Evolutionary conservation across 306 rosid species (phyloP).

Genomic region (Potentilla sterilis): DNA sequence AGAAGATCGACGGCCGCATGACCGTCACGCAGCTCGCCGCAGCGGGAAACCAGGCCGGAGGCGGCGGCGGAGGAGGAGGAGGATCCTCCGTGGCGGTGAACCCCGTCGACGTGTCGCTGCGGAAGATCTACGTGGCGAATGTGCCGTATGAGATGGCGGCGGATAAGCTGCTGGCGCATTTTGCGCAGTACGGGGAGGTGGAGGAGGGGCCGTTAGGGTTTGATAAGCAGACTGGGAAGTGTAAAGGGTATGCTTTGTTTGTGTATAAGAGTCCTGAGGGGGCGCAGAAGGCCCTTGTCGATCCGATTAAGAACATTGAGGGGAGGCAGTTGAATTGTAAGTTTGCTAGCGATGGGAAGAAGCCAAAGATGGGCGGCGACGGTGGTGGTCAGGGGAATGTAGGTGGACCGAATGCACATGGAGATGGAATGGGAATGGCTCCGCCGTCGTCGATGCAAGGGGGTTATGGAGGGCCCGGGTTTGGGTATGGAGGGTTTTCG

Average conservation of each 20-base stretch:
- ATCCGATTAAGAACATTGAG: slow-evolving; percentile 81
- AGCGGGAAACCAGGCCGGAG: slow-evolving; percentile 40
- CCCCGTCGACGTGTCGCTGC: slow-evolving; percentile 40
- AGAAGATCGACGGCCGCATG: slow-evolving; percentile 91
- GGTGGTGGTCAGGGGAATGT: slow-evolving; percentile 35
- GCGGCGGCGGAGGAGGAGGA: not conserved
- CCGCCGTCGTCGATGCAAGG: slow-evolving; percentile 48
- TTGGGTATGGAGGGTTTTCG: slow-evolving; percentile 68
- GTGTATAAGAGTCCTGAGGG: slow-evolving; percentile 84
- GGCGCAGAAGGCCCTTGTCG: slow-evolving; percentile 76
- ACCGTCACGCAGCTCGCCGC: slow-evolving; percentile 98
- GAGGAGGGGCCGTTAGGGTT: slow-evolving; percentile 98
- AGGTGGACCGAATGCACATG: slow-evolving; percentile 43
- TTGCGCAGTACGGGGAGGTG: slow-evolving; percentile 72
- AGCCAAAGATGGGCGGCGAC: slow-evolving; percentile 60
- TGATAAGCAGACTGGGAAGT: slow-evolving; percentile 88
- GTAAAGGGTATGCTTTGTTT: slow-evolving; percentile 80
- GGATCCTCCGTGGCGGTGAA: too few species aligned
- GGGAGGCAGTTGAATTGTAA: slow-evolving; percentile 82
- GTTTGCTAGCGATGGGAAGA: slow-evolving; percentile 83
- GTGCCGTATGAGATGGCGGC: slow-evolving; percentile 86
- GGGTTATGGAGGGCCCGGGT: slow-evolving; percentile 56
- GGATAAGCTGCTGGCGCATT: slow-evolving; percentile 73
- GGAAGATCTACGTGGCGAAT: slow-evolving; percentile 89
- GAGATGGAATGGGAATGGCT: slow-evolving; percentile 37